Conservation (phyloP, 108 stramenopile species). For the Stephanodiscus triporus region DNA sequence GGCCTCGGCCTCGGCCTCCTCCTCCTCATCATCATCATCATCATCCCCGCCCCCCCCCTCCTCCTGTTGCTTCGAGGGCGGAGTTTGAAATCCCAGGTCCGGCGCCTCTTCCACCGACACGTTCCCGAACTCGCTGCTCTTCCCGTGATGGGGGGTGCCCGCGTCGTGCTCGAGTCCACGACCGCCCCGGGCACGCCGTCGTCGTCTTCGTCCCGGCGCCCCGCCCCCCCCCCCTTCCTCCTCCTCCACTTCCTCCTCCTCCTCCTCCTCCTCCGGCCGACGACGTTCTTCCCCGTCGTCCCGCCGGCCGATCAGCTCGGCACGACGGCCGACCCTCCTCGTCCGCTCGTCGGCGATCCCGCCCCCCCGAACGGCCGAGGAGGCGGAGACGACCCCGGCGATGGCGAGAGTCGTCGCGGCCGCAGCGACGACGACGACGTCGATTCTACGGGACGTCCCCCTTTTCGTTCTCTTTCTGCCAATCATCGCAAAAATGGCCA, state of each 20-base stretch:
- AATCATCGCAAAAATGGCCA: too few relatives aligned
- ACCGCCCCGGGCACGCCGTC: not conserved
- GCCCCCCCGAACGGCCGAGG: not conserved
- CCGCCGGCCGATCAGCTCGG: conserved; percentile 25
- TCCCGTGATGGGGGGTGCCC: not conserved
- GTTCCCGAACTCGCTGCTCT: not conserved
- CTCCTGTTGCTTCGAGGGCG: too few relatives aligned
- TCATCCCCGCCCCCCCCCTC: too few relatives aligned
- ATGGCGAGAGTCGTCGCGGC: too few relatives aligned
- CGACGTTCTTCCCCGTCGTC: not conserved
- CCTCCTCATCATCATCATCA: too few relatives aligned
- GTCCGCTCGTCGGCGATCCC: not conserved
- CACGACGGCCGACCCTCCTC: conserved; percentile 18
- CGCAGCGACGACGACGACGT: not conserved
- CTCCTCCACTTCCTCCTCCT: not conserved
- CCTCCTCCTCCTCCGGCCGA: not conserved
- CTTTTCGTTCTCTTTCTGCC: too few relatives aligned
- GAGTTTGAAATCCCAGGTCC: not conserved
- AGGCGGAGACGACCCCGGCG: not conserved
- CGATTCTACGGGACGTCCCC: too few relatives aligned
- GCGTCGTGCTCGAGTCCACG: not conserved
- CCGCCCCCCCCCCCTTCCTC: not conserved
- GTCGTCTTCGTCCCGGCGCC: not conserved
- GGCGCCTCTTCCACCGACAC: not conserved
- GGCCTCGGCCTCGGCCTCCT: not conserved